Conservation (phyloP, 352 stramenopile species). For the Phytophthora parvispora region DNA sequence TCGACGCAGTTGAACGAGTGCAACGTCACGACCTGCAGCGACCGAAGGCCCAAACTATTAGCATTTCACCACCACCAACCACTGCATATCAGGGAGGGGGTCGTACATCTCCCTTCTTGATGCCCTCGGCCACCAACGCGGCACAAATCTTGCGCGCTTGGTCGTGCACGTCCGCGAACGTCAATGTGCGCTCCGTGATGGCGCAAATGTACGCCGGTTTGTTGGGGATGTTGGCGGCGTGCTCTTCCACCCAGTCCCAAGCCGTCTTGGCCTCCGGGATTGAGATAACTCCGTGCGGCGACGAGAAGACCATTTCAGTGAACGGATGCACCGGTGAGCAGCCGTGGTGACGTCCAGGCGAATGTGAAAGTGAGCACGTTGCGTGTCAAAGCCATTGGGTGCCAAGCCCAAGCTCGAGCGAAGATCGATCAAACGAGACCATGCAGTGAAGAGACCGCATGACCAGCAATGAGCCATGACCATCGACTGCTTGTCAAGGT, state of each 20-base stretch:
- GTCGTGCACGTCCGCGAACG: constrained; percentile 44
- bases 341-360: not conserved
- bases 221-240: constrained; percentile 37
- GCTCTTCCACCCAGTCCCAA: constrained; percentile 53
- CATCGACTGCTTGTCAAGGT: constrained; percentile 30
- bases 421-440: not conserved
- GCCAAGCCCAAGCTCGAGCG: constrained; percentile 1
- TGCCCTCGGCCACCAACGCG: constrained; percentile 42
- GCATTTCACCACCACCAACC: not conserved
- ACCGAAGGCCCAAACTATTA: constrained; percentile 12
- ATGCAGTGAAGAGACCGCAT: constrained; percentile 18
- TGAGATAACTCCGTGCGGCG: constrained; percentile 35
- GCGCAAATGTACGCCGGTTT: constrained; percentile 52
- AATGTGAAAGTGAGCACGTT: constrained; percentile 29
- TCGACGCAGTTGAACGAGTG: constrained; percentile 72
- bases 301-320: constrained; percentile 51
- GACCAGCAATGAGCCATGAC: constrained; percentile 9
- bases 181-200: constrained; percentile 48
- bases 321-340: not conserved
- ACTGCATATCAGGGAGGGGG: not conserved
- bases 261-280: constrained; percentile 43
- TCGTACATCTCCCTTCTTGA: constrained; percentile 62
- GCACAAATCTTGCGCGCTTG: constrained; percentile 44
- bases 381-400: constrained; percentile 1
- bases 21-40: constrained; percentile 46